A percentile compares a stretch with the other conserved stretches of the same genome.
phyloP scores from a whole-genome alignment of 345 rosid genomes.

The Salix purpurea region DNA sequence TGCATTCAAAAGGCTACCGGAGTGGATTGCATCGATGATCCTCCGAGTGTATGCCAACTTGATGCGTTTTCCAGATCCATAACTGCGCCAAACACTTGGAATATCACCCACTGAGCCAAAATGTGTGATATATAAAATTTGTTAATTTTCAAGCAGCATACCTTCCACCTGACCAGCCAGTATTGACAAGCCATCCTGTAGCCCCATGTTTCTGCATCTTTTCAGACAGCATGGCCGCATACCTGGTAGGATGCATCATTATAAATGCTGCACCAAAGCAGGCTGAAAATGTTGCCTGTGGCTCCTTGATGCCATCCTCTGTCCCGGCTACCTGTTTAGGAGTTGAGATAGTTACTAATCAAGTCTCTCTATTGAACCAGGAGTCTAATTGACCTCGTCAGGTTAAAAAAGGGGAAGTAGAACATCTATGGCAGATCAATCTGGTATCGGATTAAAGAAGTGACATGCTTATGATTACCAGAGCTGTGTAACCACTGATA shows the following conservation, averaged over 20 bases:
- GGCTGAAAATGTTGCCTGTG: slow-evolving; percentile 87
- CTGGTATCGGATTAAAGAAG: not conserved
- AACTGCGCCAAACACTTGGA: slow-evolving; percentile 38
- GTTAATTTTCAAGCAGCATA: slow-evolving; percentile 15
- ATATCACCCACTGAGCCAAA: not conserved
- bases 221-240: slow-evolving; percentile 93
- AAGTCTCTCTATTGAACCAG: no score
- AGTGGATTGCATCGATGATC: slow-evolving; percentile 29
- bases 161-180: slow-evolving; percentile 99
- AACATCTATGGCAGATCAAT: not conserved
- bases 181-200: slow-evolving; percentile 95
- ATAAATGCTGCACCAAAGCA: slow-evolving; percentile 98
- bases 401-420: no score
- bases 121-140: not conserved
- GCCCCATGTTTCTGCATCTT: slow-evolving; percentile 97
- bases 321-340: slow-evolving; percentile 78
- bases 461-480: slow-evolving; percentile 16
- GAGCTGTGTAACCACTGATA: slow-evolving; percentile 35
- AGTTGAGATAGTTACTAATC: no score
- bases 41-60: slow-evolving; percentile 31
- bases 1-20: slow-evolving; percentile 22
- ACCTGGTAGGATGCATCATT: slow-evolving; percentile 97
- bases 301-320: slow-evolving; percentile 90
- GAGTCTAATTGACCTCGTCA: no score
- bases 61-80: slow-evolving; percentile 32